Evolutionary conservation across 1,139 yeast species (phyloP).

Genomic region (Meyerozyma smithsonii): DNA sequence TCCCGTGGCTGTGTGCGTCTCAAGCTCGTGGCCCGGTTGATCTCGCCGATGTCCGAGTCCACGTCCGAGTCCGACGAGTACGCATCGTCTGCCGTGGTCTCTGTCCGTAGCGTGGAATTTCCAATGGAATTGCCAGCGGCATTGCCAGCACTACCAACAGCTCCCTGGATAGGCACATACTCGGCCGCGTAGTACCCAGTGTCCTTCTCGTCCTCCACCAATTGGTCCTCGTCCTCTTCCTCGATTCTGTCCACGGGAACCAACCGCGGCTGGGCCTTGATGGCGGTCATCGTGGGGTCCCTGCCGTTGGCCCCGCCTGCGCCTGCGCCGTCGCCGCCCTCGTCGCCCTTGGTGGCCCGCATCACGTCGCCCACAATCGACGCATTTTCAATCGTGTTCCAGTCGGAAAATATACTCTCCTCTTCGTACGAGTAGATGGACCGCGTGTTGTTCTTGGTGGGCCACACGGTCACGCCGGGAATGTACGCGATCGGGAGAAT

Average conservation of each 20-base stretch:
- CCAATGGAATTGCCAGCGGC: no score
- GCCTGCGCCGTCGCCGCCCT: background rate
- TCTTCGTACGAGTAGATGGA: slow-evolving; percentile 46
- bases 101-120: no score
- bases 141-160: no score
- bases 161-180: background rate
- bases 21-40: slow-evolving; percentile 40
- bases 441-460: slow-evolving; percentile 42
- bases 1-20: slow-evolving; percentile 13
- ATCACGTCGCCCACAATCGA: slow-evolving; percentile 49
- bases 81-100: background rate
- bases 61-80: slow-evolving; percentile 33
- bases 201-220: slow-evolving; percentile 18
- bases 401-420: slow-evolving; percentile 50
- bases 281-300: slow-evolving; percentile 55
- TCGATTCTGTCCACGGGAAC: slow-evolving; percentile 53
- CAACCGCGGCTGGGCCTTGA: slow-evolving; percentile 63
- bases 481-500: slow-evolving; percentile 91
- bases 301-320: slow-evolving; percentile 10
- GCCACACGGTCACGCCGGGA: slow-evolving; percentile 83
- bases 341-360: slow-evolving; percentile 20
- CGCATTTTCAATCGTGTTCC: slow-evolving; percentile 49
- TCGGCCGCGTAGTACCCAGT: slow-evolving; percentile 9
- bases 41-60: slow-evolving; percentile 46
- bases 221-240: slow-evolving; percentile 46